Base-by-base conservation (phyloP, 1,139 yeast genomes). In the Ogataea hybrid region DNA sequence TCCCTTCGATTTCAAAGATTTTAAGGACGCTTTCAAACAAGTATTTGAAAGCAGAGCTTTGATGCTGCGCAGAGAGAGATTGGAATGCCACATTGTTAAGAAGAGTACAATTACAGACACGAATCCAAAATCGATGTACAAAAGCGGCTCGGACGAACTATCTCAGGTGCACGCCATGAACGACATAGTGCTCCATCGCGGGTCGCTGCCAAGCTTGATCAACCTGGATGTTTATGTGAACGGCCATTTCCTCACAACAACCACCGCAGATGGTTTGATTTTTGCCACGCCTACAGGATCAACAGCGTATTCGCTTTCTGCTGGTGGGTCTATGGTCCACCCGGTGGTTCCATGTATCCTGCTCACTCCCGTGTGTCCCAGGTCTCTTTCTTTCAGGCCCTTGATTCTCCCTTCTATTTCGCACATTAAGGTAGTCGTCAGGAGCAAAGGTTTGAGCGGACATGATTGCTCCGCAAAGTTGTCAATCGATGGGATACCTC, bases 251-350 rank as follows among this genome's bases (percentile, higher is more conserved):
- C 69, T 90, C 44, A 90, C 98, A 9, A 78, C 92, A 41, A 89
- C 96, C 7, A 85, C 90, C 0, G 96, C 95, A 0, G 97, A 90
- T 62, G 97, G 97, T 16, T 76, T 90, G 12, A 78, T 83, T 7
- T 70, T 88, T 39, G 75, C 94, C 8, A 85, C 97, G 0, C 97
- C 97, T 9, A 90, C 97, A 0, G 97, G 97, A 0, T 86, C 96
- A 7, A 90, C 97, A 0, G 97, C 97, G 0, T 90, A 90, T 61
- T 86, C 96, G 0, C 68, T 90, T 38, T 79, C 89, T 21, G 79
- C 95, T 1, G 97, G 97, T 7, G 97, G 97, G 1, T 81, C 96
- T 9, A 90, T 90, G 44, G 92, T 87, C 1, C 95, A 90, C 51
- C 97, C 97, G 0, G 68, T 81, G 38, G 95, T 90, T 4, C 84